Base-by-base conservation (phyloP, 78 protist genomes). In the Dictyostelium citrinum region DNA sequence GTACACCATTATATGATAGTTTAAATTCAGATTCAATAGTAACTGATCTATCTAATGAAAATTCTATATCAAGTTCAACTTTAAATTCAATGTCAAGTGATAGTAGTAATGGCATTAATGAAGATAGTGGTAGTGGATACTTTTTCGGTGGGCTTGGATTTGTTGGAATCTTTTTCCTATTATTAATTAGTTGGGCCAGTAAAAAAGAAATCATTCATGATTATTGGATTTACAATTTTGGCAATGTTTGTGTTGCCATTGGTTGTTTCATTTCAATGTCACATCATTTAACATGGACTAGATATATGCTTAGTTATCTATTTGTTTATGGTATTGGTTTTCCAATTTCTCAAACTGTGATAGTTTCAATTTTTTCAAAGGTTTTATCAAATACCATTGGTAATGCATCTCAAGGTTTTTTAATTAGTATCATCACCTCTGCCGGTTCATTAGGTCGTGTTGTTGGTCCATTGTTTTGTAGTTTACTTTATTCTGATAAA, bases 371-470 rank as follows among this genome's bases (percentile, higher is more conserved):
- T 27, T 81, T 81, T 61, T 81, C 86, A 1, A 81, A 81, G 24
- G 67, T 81, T 72, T 81, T 81, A 37, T 81, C 86, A 55, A 81
- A 81, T 37, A 33, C 55, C 14, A 49, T 81, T 14, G n/a, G 49
- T 22, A 39, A 24, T 5, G 20, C 86, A 16, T 11, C 39, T 7
- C 27, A 81, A 61, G 71, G 35, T 51, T 14, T 16, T 12, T 24
- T 58, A 24, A 86, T 86, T 83, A 83, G 92, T 49, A 79, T 79
- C 43, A 86, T 86, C 70, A 74, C 81, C 12, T 31, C 75, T 0
- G 84, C 92, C 1, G 92, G 92, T 14, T 86, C 92, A 35, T 33
- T 72, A 17, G 92, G 92, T 17, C 78, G 92, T 29, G 55, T 86
- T 31, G 24, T 77, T 37, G 86, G 86, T 24, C 86, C 86, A 27